These are phyloP conservation scores for Mortierella sp. DNA, from an alignment of 371 early-diverging fungal genomes.

Conservation along the genomic window DNA sequence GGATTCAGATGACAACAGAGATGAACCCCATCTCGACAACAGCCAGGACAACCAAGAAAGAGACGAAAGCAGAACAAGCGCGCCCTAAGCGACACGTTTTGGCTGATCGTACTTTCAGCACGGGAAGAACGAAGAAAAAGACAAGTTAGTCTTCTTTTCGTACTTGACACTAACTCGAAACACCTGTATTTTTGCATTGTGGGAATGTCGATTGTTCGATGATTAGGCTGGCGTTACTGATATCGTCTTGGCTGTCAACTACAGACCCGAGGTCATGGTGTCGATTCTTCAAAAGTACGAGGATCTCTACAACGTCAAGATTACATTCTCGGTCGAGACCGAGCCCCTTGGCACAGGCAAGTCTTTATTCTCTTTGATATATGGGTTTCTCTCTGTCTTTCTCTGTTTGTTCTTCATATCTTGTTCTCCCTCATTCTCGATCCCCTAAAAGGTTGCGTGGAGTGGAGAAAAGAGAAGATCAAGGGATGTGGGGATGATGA, in stretches of 20 bases:
- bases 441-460: neutral
- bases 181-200: neutral
- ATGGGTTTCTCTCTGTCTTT: neutral
- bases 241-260: constrained; percentile 99
- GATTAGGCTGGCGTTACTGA: constrained; percentile 95
- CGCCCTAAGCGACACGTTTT: neutral
- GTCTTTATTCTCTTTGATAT: constrained; percentile 17
- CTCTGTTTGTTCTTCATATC: neutral
- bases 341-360: constrained; percentile 96
- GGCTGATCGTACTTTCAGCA: neutral
- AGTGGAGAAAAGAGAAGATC: neutral
- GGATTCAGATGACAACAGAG: neutral
- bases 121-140: neutral
- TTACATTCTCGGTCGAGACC: constrained; percentile 97
- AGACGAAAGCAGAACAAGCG: neutral
- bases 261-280: constrained; percentile 97
- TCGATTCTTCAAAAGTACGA: constrained; percentile 89
- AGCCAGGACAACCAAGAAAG: neutral
- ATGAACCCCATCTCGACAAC: neutral
- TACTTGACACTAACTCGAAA: neutral
- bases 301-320: constrained; percentile 88
- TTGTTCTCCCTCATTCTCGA: neutral
- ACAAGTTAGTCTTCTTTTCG: neutral
- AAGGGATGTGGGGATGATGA: neutral
- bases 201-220: too few relatives aligned